Evolutionary conservation across 2,329 filamentous ascomycete species (phyloP), one percentile per base, ranked within the genome.

Genomic region (Hypoxylon rubiginosum): DNA sequence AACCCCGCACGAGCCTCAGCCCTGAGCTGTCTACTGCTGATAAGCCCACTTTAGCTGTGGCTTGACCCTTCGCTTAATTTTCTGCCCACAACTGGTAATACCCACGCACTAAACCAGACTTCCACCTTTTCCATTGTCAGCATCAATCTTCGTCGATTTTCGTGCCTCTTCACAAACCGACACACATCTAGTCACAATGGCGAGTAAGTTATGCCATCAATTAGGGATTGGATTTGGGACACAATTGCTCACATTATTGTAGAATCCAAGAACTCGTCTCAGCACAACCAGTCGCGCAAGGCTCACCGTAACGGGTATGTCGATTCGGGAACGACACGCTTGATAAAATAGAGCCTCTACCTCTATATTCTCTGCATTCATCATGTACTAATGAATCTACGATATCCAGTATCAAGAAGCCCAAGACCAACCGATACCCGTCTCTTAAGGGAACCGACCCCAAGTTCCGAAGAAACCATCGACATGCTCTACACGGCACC

Each of bases 241-340:
- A 8, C 24, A 49, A 49, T 30, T 71, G 70, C 75, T 82, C 57
- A 80, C 71, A 58, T 59, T 52, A 41, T 60, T 41, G 64, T 82
- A 97, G 94, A 98, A 90, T 98, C 96, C 80, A 98, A 98, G 94
- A 98, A 98, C 91, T 97, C 93, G 87, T 97, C 95, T 80, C 95
- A 98, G 90, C 94, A 97, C 88, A 97, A 97, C 87, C 92, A 96
- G 91, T 90, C 89, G 84, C 92, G 92, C 88, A 99, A 99, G 92
- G 94, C 94, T 86, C 96, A 99, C 91, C 91, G 92, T 83, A 99
- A 99, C 89, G 96, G 96, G 95, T 97, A 91, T 79, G 91, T 86
- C 66, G 24, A 67, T 58, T 39, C 32, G 26, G 21, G 39, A 43
- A 19, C 60, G 54, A 49, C 24, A 19, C 62, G 53, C 46, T 51